Evolutionary conservation across 257 asterid species (phyloP).

Genomic region (Apocynum venetum): DNA sequence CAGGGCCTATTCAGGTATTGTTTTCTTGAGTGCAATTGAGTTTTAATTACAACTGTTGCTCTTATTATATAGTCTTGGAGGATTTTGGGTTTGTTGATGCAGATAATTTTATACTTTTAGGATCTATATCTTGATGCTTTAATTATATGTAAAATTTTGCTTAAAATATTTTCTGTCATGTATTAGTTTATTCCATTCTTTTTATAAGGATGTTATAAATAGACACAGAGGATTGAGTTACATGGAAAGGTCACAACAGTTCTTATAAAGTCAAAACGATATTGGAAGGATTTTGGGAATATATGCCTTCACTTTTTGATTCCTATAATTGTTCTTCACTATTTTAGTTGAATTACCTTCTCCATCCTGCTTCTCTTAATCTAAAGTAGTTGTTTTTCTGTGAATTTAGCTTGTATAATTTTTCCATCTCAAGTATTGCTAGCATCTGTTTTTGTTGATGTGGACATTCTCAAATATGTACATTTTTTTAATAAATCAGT

Average conservation of each 20-base stretch:
- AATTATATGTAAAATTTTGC: background rate
- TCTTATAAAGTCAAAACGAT: background rate
- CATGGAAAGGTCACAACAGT: background rate
- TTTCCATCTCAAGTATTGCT: background rate
- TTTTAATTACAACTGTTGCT: background rate
- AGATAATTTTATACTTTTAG: background rate
- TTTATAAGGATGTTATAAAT: background rate
- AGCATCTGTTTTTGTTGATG: background rate
- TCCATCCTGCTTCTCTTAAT: background rate
- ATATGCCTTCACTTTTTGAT: background rate
- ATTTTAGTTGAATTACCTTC: background rate
- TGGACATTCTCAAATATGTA: background rate
- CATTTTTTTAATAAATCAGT: background rate
- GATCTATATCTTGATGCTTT: background rate
- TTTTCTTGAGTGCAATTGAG: background rate
- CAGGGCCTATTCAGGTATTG: conserved; percentile 56
- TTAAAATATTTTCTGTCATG: background rate
- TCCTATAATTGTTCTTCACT: background rate
- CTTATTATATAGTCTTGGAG: background rate
- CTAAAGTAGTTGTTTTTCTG: background rate
- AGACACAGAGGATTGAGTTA: background rate
- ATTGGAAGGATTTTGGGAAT: background rate
- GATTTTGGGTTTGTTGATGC: background rate
- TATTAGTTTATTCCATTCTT: background rate
- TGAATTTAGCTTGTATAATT: background rate